A percentile compares a stretch with the other conserved stretches of the same genome.
These are phyloP conservation scores for Capniomyces stellatus DNA, from an alignment of 371 early-diverging fungal genomes.

Conservation along the genomic window DNA sequence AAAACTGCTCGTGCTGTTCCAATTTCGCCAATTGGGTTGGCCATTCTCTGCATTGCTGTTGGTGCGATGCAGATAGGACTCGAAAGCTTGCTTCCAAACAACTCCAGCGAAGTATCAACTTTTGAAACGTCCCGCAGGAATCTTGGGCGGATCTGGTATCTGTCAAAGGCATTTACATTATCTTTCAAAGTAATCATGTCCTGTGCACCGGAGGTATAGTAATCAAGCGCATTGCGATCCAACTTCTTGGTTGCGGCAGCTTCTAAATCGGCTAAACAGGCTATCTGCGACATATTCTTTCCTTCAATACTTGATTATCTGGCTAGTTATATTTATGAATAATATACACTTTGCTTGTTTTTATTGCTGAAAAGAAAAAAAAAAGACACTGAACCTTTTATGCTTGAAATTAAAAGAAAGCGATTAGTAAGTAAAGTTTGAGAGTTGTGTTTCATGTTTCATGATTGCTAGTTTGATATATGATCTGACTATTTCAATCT, in stretches of 20 bases:
- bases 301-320: too few species aligned
- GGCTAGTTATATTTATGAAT: too few species aligned
- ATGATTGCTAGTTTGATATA: too few species aligned
- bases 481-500: too few species aligned
- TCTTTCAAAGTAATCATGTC: conserved; percentile 68
- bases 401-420: too few species aligned
- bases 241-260: conserved; percentile 7
- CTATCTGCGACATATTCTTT: neutral
- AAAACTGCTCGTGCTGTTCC: conserved; percentile 26
- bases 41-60: conserved; percentile 40
- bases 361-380: too few species aligned
- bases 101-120: conserved; percentile 34
- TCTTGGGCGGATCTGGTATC: conserved; percentile 35
- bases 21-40: conserved; percentile 36
- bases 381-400: too few species aligned
- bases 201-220: conserved; percentile 63
- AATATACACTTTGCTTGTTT: too few species aligned
- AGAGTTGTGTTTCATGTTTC: too few species aligned
- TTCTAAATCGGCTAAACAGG: conserved; percentile 17
- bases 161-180: conserved; percentile 34
- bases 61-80: conserved; percentile 29
- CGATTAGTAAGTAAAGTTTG: too few species aligned
- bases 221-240: conserved; percentile 50
- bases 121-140: conserved; percentile 52
- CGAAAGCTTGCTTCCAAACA: conserved; percentile 31